A percentile compares a stretch with the other conserved stretches of the same genome.
phyloP scores from a whole-genome alignment of 805 yeast species.

The Myxozyma melibiosi region DNA sequence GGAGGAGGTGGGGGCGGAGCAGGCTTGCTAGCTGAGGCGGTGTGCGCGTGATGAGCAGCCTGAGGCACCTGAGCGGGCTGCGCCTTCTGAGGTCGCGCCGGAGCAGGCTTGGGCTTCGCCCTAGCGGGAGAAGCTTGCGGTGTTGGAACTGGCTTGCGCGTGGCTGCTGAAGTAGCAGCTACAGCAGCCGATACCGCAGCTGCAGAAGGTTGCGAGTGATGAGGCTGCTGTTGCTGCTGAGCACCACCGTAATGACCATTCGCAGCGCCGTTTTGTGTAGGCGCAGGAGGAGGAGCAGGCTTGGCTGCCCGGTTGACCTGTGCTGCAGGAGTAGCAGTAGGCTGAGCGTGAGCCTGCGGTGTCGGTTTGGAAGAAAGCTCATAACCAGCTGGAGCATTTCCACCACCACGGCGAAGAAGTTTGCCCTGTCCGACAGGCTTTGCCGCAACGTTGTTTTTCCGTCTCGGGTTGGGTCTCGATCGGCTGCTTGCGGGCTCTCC shows the following conservation, averaged over 20 bases:
- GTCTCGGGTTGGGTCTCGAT: constrained; percentile 77
- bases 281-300: constrained; percentile 21
- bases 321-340: constrained; percentile 21
- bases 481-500: constrained; percentile 75
- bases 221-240: neutral
- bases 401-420: constrained; percentile 35
- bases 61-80: constrained; percentile 12
- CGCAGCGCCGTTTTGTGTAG: constrained; percentile 25
- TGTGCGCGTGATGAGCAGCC: constrained; percentile 4
- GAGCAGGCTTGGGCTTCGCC: constrained; percentile 13
- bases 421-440: constrained; percentile 25
- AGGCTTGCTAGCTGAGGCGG: constrained; percentile 32
- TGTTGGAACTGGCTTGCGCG: constrained; percentile 21
- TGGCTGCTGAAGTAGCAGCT: constrained; percentile 40
- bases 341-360: constrained; percentile 26
- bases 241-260: constrained; percentile 5
- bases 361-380: constrained; percentile 21
- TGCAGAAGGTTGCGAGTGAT: constrained; percentile 19
- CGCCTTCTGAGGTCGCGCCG: constrained; percentile 21
- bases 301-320: constrained; percentile 29
- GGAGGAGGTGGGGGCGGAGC: constrained; percentile 55
- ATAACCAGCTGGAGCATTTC: constrained; percentile 40
- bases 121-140: constrained; percentile 20
- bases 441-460: constrained; percentile 40
- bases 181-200: constrained; percentile 35